Percentiles rank a stretch among this genome's conserved stretches.
phyloP scores from a whole-genome alignment of 2,329 filamentous ascomycete genomes.

The Xylaria sp. region DNA sequence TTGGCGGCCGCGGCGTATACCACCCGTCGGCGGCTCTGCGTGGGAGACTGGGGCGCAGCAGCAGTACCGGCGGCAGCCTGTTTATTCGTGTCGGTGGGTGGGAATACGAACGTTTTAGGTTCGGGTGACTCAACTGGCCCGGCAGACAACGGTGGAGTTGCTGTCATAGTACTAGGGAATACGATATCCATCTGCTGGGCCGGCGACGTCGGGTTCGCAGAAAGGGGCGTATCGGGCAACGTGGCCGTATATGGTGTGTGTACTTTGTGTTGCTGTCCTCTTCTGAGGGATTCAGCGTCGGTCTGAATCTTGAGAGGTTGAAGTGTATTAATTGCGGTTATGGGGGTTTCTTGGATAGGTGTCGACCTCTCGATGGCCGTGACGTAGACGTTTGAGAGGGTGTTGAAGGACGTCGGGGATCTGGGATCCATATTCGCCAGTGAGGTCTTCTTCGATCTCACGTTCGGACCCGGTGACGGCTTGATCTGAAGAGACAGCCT shows the following conservation, averaged over 20 bases:
- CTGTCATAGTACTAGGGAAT: conserved; percentile 60
- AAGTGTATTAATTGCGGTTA: conserved; percentile 53
- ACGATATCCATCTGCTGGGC: conserved; percentile 46
- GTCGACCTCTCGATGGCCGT: conserved; percentile 64
- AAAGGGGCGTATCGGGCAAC: conserved; percentile 58
- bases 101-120: conserved; percentile 51
- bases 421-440: conserved; percentile 55
- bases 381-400: conserved; percentile 66
- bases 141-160: conserved; percentile 62
- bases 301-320: conserved; percentile 44
- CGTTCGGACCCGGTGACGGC: conserved; percentile 42
- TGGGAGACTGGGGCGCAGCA: conserved; percentile 42
- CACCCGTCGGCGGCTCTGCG: conserved; percentile 43
- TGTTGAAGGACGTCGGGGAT: conserved; percentile 67
- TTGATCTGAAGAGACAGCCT: conserved; percentile 61
- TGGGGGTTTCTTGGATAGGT: conserved; percentile 49
- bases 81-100: conserved; percentile 38
- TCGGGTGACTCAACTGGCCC: conserved; percentile 49
- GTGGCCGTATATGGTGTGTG: conserved; percentile 50
- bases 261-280: conserved; percentile 38
- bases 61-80: too few relatives aligned
- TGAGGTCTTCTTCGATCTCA: conserved; percentile 44
- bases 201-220: conserved; percentile 54
- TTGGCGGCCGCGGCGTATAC: conserved; percentile 38
- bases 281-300: conserved; percentile 36